phyloP scores from a whole-genome alignment of 2,329 filamentous ascomycete genomes.

The Madurella mycetomatis region DNA sequence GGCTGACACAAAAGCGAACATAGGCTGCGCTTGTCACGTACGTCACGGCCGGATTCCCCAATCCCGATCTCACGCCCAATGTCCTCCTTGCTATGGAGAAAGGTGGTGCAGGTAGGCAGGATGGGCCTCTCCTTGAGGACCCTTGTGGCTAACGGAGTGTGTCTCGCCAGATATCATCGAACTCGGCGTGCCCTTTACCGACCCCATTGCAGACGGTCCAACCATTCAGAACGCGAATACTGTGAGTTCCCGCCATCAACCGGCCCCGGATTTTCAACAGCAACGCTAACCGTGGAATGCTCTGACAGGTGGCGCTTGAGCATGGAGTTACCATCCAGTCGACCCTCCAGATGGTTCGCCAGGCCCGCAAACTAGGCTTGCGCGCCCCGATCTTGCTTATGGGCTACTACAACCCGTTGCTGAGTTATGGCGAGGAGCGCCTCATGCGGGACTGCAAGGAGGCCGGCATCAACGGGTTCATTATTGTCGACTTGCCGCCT shows the following conservation, averaged over 20 bases:
- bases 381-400: slow-evolving; percentile 84
- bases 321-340: slow-evolving; percentile 82
- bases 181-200: slow-evolving; percentile 92
- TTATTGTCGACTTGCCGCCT: slow-evolving; percentile 90
- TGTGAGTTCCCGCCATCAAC: slow-evolving; percentile 42
- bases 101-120: slow-evolving; percentile 73
- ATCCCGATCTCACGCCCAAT: slow-evolving; percentile 72
- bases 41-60: slow-evolving; percentile 91
- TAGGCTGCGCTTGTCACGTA: slow-evolving; percentile 88
- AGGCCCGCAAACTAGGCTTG: slow-evolving; percentile 72
- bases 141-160: neutral
- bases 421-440: slow-evolving; percentile 89
- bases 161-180: slow-evolving; percentile 76
- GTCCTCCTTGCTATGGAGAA: slow-evolving; percentile 86
- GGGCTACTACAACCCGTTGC: slow-evolving; percentile 97
- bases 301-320: slow-evolving; percentile 58
- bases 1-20: slow-evolving; percentile 12
- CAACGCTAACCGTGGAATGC: slow-evolving; percentile 42
- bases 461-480: slow-evolving; percentile 90
- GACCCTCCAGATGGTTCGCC: slow-evolving; percentile 77
- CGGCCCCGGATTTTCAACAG: slow-evolving; percentile 82
- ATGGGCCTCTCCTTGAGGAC: neutral
- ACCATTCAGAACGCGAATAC: slow-evolving; percentile 97
- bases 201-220: slow-evolving; percentile 95
- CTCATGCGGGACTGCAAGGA: slow-evolving; percentile 79